A percentile compares a stretch with the other conserved stretches of the same genome.
These are phyloP conservation scores for Themeda triandra DNA, from an alignment of 176 grass and related monocot genomes.

Conservation along the genomic window DNA sequence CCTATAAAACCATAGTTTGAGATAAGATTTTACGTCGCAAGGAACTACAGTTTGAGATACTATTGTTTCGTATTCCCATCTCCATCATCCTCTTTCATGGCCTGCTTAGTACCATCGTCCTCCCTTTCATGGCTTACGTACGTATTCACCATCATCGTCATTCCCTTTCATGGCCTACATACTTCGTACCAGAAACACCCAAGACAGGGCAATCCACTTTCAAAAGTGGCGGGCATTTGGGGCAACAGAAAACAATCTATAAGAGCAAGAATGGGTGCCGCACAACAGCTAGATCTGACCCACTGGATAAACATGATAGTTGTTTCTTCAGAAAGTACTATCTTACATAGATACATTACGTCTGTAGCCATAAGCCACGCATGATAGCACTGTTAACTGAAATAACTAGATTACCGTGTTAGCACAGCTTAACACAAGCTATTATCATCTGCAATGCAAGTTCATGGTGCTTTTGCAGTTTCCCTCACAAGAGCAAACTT, in stretches of 20 bases:
- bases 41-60: neutral
- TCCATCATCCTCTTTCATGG: neutral
- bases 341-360: slow-evolving; percentile 20
- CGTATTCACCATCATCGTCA: neutral
- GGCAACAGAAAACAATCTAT: neutral
- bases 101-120: neutral
- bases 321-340: slow-evolving; percentile 1
- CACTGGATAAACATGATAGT: neutral
- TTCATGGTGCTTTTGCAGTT: slow-evolving; percentile 48
- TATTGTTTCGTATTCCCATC: neutral
- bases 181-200: neutral
- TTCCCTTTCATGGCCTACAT: neutral
- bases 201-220: neutral
- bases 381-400: neutral
- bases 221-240: neutral
- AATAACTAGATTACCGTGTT: neutral
- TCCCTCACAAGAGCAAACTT: slow-evolving; percentile 77
- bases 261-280: neutral
- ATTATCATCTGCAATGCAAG: neutral
- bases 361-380: neutral
- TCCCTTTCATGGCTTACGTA: no score
- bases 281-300: neutral
- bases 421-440: neutral
- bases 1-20: neutral
- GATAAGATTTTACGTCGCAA: neutral